Conservation (phyloP, 345 rosid genomes). For the Melaleuca alternifolia region DNA sequence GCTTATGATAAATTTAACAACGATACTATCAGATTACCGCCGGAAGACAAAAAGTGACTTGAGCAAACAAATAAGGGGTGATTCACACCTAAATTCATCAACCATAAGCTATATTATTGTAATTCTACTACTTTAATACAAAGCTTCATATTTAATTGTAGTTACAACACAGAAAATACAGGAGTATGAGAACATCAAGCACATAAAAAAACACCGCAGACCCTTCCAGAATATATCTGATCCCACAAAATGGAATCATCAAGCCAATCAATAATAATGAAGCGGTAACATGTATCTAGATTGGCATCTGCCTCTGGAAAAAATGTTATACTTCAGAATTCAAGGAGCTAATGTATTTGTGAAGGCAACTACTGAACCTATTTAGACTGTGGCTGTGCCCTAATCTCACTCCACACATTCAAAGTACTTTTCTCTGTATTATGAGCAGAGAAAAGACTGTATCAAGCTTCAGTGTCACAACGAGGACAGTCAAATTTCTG, state of each 20-base stretch:
- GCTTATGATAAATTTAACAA: neutral
- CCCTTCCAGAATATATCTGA: neutral
- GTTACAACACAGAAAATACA: neutral
- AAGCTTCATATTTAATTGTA: neutral
- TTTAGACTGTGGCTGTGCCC: neutral
- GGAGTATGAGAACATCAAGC: neutral
- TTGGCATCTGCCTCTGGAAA: neutral
- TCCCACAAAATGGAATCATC: neutral
- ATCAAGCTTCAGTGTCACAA: neutral
- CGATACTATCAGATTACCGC: neutral
- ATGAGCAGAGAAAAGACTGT: neutral
- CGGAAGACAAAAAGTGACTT: neutral
- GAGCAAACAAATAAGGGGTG: neutral
- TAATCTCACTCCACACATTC: neutral
- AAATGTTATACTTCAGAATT: neutral
- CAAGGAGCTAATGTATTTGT: neutral
- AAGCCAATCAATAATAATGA: neutral
- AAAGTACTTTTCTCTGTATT: neutral
- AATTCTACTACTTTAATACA: neutral
- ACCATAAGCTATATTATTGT: neutral
- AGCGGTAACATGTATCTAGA: neutral
- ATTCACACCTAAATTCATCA: neutral
- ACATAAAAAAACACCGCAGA: neutral
- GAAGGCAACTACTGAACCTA: neutral
- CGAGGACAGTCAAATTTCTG: neutral